Evolutionary conservation across 75 land plant species (phyloP), one percentile per base, ranked within the genome.

Genomic region (Pinus albicaulis): DNA sequence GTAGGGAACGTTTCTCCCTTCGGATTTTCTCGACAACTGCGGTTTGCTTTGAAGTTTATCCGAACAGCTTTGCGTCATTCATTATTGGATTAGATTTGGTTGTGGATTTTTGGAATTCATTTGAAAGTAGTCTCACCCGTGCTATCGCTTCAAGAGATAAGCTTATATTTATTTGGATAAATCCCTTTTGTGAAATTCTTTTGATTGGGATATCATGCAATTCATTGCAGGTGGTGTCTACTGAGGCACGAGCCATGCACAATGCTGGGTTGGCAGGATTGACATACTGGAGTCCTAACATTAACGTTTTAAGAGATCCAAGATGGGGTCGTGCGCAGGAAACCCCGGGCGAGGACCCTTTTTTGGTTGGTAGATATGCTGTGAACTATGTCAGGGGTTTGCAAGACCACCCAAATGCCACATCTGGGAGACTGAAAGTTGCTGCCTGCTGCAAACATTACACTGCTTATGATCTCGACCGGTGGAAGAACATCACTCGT

Each of bases 231-330:
- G 5, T 38, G 41, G 41, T 38, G 41, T 38, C 41, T 0, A 38
- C 6, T 38, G 6, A 38, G 5, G 41, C 41, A 38, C 0, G 6
- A 38, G 41, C 41, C 41, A 89, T 92, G 85, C 77, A 87, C 80
- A 92, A 92, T 55, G 15, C 73, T 3, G 87, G 91, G 0, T 59
- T 28, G 36, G 82, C 86, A 1, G 91, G 91, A 20, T 48, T 92
- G 73, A 85, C 93, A 13, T 92, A 63, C n/a, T 92, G 93, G 93
- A 81, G 86, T 20, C 91, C 91, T 3, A 76, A 82, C 24, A 76
- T 88, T 28, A 81, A 88, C 77, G 34, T 86, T 58, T 62, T 77
- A 14, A 58, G 89, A 15, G 89, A 87, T 66, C 86, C 89, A 5
- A 60, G 86, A 66, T 87, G 89, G 87, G 89, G 88, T 19, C 57